Percentiles rank a stretch among this genome's conserved stretches.
phyloP scores from a whole-genome alignment of 257 asterid species.

The Solanum megistacrolobum region DNA sequence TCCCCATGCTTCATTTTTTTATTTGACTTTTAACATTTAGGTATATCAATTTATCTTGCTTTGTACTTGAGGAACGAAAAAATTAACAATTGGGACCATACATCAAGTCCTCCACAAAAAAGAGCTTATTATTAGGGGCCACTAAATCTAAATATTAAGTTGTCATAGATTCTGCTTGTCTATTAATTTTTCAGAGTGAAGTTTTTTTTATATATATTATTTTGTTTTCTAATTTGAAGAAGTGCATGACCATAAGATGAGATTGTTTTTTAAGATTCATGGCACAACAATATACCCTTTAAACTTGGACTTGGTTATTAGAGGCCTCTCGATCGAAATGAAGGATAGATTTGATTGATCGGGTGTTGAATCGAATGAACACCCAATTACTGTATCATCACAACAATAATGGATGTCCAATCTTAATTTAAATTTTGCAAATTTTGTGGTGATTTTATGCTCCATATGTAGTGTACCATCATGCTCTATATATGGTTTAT shows the following conservation, averaged over 20 bases:
- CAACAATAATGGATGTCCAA: not conserved
- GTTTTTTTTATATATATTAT: not conserved
- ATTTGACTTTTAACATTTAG: not conserved
- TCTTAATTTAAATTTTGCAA: not conserved
- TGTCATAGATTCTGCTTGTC: conserved; percentile 4
- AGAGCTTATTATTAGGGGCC: not conserved
- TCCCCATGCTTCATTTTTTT: not conserved
- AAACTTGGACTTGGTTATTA: not conserved
- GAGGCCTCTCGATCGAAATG: not conserved
- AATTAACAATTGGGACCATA: not conserved
- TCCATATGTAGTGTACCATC: not conserved
- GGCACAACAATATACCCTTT: not conserved
- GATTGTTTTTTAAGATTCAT: not conserved
- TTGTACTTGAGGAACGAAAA: not conserved
- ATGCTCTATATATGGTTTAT: not conserved
- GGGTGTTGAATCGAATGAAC: not conserved
- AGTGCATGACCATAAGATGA: not conserved
- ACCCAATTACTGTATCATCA: not conserved
- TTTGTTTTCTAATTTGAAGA: not conserved
- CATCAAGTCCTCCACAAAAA: not conserved
- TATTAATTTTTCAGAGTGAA: not conserved
- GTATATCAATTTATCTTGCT: not conserved
- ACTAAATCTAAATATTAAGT: not conserved
- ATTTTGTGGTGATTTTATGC: not conserved
- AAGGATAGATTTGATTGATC: not conserved